Base-by-base conservation (phyloP, 345 rosid genomes). In the Nephelium lappaceum region DNA sequence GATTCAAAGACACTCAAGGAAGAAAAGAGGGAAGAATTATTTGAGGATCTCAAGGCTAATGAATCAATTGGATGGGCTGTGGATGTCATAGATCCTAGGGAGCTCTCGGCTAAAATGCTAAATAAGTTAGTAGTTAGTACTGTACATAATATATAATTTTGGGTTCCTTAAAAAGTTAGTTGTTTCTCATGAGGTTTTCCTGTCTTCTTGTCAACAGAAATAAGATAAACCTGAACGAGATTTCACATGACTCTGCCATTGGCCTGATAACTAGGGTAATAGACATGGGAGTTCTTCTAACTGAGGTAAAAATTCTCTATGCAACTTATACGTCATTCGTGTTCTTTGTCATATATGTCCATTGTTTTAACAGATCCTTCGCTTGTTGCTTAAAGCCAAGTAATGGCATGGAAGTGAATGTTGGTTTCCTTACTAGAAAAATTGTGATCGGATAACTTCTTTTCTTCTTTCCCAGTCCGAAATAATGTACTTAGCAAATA, bases 1-100 rank as follows among this genome's bases (percentile, higher is more conserved):
- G 99, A 96, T 86, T 94, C 99, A 11, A 96, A 96, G 89, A 94
- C 94, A n/a, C 82, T 96, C 8, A 96, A 94, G 83, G 97, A 96
- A 80, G 98, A 94, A 71, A 94, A 93, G 84, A 88, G 98, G 87
- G 98, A 96, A 84, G 95, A 89, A 24, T 76, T 94, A 58, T 96
- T 89, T 70, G 99, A 91, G 83, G 84, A 47, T 51, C 80, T 94
- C 60, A 93, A 96, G 88, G 90, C 84, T 55, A 83, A 93, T 55
- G 88, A 89, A 9, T 94, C 93, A 36, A 76, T 96, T 84, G 98
- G 98, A 72, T 96, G 98, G 99, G 95, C 89, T 65, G 95, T 93
- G 77, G 99, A 96, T 88, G 89, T 96, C 81, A 96, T 94, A 81
- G 99, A 93, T 84, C 98, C 97, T 5, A 88, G 88, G 79, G 98